A percentile compares a stretch with the other conserved stretches of the same genome.
phyloP scores from a whole-genome alignment of 108 stramenopile species.

The Cyclostephanos invisitatus region DNA sequence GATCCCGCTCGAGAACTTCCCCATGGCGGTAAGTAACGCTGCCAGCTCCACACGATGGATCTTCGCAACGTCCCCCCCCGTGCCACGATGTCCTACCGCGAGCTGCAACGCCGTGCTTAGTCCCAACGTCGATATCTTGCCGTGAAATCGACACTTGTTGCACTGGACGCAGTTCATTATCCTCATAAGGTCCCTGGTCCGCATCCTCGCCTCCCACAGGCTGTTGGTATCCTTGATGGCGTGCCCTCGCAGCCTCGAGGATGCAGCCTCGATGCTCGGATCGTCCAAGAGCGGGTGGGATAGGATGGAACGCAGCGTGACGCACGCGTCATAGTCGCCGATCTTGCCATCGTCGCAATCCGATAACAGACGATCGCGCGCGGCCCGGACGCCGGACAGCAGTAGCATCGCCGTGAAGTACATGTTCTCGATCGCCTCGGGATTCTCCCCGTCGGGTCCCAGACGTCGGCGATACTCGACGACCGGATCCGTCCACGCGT shows the following conservation, averaged over 20 bases:
- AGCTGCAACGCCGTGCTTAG: conserved; percentile 87
- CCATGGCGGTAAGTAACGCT: conserved; percentile 72
- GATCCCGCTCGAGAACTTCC: conserved; percentile 84
- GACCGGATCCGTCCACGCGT: conserved; percentile 69
- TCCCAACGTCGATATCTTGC: conserved; percentile 89
- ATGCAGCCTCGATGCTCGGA: conserved; percentile 59
- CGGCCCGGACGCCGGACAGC: conserved; percentile 80
- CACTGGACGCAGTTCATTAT: conserved; percentile 99
- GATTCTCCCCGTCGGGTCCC: conserved; percentile 71
- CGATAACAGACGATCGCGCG: conserved; percentile 63
- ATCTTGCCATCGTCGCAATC: conserved; percentile 69
- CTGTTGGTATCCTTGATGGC: conserved; percentile 55
- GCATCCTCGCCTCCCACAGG: conserved; percentile 88
- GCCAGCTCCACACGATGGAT: conserved; percentile 88
- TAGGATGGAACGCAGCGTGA: conserved; percentile 51
- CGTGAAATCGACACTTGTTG: conserved; percentile 94
- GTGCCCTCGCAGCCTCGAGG: conserved; percentile 60
- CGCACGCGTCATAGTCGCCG: conserved; percentile 36
- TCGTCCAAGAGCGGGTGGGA: conserved; percentile 60
- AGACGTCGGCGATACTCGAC: conserved; percentile 81
- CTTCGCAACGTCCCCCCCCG: conserved; percentile 64
- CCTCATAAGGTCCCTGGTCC: conserved; percentile 85
- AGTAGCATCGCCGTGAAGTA: conserved; percentile 94
- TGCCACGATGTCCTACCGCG: conserved; percentile 64
- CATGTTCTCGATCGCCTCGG: conserved; percentile 89